Evolutionary conservation across 2,329 filamentous ascomycete species (phyloP).

Genomic region (Sordariomycetes sp.): DNA sequence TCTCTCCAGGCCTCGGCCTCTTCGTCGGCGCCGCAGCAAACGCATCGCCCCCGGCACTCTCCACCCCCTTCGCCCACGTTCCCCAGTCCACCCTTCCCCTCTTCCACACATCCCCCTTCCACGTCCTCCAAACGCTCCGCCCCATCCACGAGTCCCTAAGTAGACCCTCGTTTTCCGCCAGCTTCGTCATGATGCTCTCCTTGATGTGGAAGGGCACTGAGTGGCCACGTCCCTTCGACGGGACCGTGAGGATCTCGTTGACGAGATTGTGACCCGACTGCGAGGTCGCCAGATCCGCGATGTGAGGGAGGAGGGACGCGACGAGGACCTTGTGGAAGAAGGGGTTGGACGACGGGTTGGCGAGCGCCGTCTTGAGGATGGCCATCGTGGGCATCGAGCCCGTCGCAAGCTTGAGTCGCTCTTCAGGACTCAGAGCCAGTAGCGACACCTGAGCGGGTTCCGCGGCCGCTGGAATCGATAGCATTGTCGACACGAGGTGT

Average conservation of each 20-base stretch:
- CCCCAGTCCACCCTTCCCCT: slow-evolving; percentile 40
- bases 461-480: slow-evolving; percentile 56
- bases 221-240: slow-evolving; percentile 32
- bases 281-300: slow-evolving; percentile 31
- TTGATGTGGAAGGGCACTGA: slow-evolving; percentile 42
- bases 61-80: slow-evolving; percentile 35
- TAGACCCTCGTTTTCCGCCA: slow-evolving; percentile 31
- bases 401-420: slow-evolving; percentile 51
- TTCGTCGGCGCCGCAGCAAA: slow-evolving; percentile 1
- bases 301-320: slow-evolving; percentile 28
- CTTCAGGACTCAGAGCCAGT: slow-evolving; percentile 39
- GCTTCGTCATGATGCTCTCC: slow-evolving; percentile 35
- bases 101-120: slow-evolving; percentile 46
- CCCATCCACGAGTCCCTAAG: slow-evolving; percentile 41
- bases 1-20: not conserved
- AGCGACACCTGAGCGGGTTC: slow-evolving; percentile 64
- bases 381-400: slow-evolving; percentile 32
- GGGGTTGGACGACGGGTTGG: slow-evolving; percentile 28
- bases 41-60: not conserved
- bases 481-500: slow-evolving; percentile 67
- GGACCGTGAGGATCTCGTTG: slow-evolving; percentile 32
- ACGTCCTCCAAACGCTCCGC: slow-evolving; percentile 40
- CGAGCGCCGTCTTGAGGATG: slow-evolving; percentile 35
- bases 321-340: slow-evolving; percentile 43
- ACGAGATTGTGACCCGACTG: slow-evolving; percentile 38